phyloP scores from a whole-genome alignment of 2,329 filamentous ascomycete species.

The Diaporthe citrichinensis region DNA sequence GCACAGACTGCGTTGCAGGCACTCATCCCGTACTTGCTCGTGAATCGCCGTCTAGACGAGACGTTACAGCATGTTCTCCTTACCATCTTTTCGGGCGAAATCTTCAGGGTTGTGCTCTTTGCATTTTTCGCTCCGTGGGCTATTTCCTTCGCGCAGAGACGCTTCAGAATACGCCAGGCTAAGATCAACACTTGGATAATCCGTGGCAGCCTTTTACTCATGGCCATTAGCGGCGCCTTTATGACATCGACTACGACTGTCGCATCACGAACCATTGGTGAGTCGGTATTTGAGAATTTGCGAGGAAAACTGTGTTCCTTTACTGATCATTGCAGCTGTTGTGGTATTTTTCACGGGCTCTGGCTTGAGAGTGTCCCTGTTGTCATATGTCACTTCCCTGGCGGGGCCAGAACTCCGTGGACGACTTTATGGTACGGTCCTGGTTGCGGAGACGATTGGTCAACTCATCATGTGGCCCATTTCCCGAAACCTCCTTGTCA shows the following conservation, averaged over 20 bases:
- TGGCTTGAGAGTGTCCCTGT: background rate
- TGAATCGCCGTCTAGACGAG: background rate
- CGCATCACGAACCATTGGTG: background rate
- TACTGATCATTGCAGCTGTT: background rate
- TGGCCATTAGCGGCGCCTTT: background rate
- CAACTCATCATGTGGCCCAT: slow-evolving; percentile 1
- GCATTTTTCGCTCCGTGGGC: background rate
- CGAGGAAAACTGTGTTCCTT: too few species aligned
- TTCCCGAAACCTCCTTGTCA: background rate
- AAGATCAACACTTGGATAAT: background rate
- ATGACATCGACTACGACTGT: background rate
- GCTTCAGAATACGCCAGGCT: background rate
- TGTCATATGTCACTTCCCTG: background rate
- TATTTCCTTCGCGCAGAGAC: background rate
- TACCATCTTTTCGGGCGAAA: background rate
- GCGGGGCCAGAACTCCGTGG: background rate
- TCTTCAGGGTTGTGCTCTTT: background rate
- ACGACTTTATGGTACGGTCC: background rate
- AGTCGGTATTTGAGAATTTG: background rate
- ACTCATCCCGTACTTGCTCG: background rate
- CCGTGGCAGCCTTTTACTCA: background rate
- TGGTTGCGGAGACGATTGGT: background rate
- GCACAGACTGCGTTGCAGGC: background rate
- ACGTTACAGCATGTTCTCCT: background rate
- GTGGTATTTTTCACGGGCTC: background rate